Percentiles rank a stretch among this genome's conserved stretches.
Evolutionary conservation across 1,284 basidiomycete genomes (phyloP).

Genomic region (Sphagnurus paluster): DNA sequence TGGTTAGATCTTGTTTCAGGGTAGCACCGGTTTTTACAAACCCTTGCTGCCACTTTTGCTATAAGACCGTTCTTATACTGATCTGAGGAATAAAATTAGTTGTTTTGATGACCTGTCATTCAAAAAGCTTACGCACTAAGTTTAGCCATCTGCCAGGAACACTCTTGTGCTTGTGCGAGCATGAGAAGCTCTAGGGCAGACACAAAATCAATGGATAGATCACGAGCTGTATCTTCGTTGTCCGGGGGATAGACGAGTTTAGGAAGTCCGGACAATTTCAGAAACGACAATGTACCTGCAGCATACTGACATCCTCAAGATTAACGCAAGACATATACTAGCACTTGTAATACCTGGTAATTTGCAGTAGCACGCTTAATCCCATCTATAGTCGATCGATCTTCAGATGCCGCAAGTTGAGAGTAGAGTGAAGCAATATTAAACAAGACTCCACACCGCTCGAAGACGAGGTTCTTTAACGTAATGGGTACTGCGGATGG

Average conservation of each 20-base stretch:
- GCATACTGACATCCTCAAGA: conserved; percentile 53
- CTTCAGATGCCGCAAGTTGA: conserved; percentile 64
- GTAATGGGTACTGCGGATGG: conserved; percentile 59
- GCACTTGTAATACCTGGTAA: conserved; percentile 60
- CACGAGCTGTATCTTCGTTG: conserved; percentile 55
- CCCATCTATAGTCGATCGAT: conserved; percentile 73
- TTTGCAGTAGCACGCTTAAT: conserved; percentile 73
- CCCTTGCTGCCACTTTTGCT: conserved; percentile 83
- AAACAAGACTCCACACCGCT: conserved; percentile 76
- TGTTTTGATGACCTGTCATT: not conserved
- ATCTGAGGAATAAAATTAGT: conserved; percentile 46
- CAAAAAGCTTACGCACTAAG: conserved; percentile 54
- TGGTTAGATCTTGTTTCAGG: conserved; percentile 2
- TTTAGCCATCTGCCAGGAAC: conserved; percentile 93
- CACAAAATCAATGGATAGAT: conserved; percentile 68
- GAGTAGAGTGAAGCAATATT: conserved; percentile 85
- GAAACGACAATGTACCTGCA: conserved; percentile 73
- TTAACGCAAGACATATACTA: not conserved
- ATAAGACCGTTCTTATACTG: conserved; percentile 84
- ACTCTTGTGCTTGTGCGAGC: conserved; percentile 96
- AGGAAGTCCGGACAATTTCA: conserved; percentile 60
- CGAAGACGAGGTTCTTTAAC: conserved; percentile 75
- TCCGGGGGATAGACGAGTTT: conserved; percentile 52
- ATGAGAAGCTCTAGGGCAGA: conserved; percentile 74
- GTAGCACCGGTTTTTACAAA: conserved; percentile 24